Base-by-base conservation (phyloP, 2,329 filamentous ascomycete species). In the Arthroderma sp. region DNA sequence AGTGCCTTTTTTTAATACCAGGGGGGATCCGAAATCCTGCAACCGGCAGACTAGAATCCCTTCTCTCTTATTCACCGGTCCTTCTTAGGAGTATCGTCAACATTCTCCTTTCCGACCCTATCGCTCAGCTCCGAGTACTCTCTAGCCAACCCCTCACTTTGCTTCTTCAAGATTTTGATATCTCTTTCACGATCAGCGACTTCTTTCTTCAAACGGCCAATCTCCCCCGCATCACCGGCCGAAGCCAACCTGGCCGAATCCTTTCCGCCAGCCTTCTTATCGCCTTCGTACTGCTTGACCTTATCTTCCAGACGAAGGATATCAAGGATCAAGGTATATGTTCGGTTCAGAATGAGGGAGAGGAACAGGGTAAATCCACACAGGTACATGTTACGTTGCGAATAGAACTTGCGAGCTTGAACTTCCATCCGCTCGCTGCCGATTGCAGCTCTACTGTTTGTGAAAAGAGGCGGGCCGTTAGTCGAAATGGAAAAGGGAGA, bases 301-400 rank as follows among this genome's bases (percentile, higher is more conserved):
- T 86, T 85, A 68, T 94, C 86, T 72, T 98, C 89, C 44, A 98
- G 82, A 51, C 86, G 78, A 60, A 95, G 83, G 42, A 84, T 79
- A 57, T 95, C 88, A 53, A 94, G 77, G 60, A 95, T 94, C 85
- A 96, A 89, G 60, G 82, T 84, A 73, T 96, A 98, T 61, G 91
- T 98, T 62, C 91, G 89, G 80, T 98, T 96, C 63, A 70, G 85
- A 68, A 98, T 98, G 53, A 98, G 76, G 44, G 89, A 96, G 50
- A 98, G 82, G 79, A 98, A 96, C 52, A 98, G 82, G 4, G 91
- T 98, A 75, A 98, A 98, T 57, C 91, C 91, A 68, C 91, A 96
- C 50, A 98, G 87, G 72, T 98, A 98, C 91, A 98, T 98, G 80
- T 98, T 98, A 68, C 91, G 88, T 73, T 98, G 89, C 50, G 88